Evolutionary conservation across 345 rosid genomes (phyloP).

Genomic region (Eucalyptus shirleyi): DNA sequence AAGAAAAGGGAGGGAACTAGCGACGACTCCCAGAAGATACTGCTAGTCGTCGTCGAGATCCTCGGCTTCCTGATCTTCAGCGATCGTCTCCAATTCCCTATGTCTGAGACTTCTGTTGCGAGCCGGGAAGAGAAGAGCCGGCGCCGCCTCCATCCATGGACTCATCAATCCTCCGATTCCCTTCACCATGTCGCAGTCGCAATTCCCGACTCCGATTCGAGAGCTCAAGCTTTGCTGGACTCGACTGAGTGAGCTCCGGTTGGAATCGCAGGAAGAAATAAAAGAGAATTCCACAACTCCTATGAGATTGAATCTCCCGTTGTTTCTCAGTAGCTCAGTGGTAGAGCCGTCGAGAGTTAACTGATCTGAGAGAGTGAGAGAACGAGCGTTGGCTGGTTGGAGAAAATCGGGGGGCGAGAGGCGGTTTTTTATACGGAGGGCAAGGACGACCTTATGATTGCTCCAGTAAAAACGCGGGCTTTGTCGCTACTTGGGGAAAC

Average conservation of each 20-base stretch:
- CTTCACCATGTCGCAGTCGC: constrained; percentile 6
- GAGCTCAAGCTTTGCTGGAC: background rate
- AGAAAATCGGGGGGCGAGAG: too few relatives aligned
- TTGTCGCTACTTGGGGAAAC: too few relatives aligned
- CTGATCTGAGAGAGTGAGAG: too few relatives aligned
- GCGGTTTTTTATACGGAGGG: too few relatives aligned
- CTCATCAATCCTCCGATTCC: background rate
- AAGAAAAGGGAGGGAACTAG: background rate
- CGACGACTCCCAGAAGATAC: background rate
- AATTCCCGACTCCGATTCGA: background rate
- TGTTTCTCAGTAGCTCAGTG: too few relatives aligned
- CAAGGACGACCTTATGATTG: too few relatives aligned
- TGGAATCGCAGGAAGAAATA: background rate
- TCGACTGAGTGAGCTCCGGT: background rate
- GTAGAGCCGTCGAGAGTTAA: too few relatives aligned
- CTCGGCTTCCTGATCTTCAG: constrained; percentile 21
- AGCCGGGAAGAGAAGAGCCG: constrained; percentile 7
- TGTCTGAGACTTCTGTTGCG: background rate
- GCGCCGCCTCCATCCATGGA: constrained; percentile 26
- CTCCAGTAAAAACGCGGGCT: too few relatives aligned
- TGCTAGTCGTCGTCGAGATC: background rate
- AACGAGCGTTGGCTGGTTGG: too few relatives aligned
- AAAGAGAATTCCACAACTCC: too few relatives aligned
- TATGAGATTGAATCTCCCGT: too few relatives aligned
- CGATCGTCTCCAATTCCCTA: constrained; percentile 28